Conservation (phyloP, 352 stramenopile genomes). For the Elongisporangium anandrum region DNA sequence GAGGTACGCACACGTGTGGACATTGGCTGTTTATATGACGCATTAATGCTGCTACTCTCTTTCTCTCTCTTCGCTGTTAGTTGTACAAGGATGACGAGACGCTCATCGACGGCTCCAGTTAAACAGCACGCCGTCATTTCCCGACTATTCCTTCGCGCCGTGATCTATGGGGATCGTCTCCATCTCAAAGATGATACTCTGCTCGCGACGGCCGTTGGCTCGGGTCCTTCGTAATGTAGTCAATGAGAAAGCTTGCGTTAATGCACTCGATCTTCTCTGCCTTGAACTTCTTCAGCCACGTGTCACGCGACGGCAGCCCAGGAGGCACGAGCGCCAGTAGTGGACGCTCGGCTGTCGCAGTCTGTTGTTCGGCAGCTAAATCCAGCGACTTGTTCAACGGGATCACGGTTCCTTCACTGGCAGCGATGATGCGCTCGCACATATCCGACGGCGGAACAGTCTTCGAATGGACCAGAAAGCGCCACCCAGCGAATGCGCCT, state of each 20-base stretch:
- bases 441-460: conserved; percentile 71
- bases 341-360: conserved; percentile 31
- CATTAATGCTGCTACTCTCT: conserved; percentile 12
- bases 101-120: conserved; percentile 17
- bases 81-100: conserved; percentile 44
- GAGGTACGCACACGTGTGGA: conserved; percentile 18
- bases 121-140: not conserved
- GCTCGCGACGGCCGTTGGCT: conserved; percentile 39
- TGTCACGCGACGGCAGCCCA: conserved; percentile 49
- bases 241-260: conserved; percentile 80
- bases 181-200: conserved; percentile 50
- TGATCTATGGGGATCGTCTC: not conserved
- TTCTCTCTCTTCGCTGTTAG: conserved; percentile 10
- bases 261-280: conserved; percentile 60
- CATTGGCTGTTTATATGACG: conserved; percentile 1
- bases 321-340: conserved; percentile 57
- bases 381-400: conserved; percentile 54
- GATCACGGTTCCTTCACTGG: conserved; percentile 51
- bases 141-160: not conserved
- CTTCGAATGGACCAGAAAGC: conserved; percentile 74
- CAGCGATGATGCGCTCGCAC: conserved; percentile 71
- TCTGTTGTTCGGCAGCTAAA: conserved; percentile 26
- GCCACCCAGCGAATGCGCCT: conserved; percentile 63
- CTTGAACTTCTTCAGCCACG: conserved; percentile 73
- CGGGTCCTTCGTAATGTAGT: conserved; percentile 81